These are phyloP conservation scores for Fusarium staphyleae DNA, from an alignment of 2,329 filamentous ascomycete species.

Conservation along the genomic window DNA sequence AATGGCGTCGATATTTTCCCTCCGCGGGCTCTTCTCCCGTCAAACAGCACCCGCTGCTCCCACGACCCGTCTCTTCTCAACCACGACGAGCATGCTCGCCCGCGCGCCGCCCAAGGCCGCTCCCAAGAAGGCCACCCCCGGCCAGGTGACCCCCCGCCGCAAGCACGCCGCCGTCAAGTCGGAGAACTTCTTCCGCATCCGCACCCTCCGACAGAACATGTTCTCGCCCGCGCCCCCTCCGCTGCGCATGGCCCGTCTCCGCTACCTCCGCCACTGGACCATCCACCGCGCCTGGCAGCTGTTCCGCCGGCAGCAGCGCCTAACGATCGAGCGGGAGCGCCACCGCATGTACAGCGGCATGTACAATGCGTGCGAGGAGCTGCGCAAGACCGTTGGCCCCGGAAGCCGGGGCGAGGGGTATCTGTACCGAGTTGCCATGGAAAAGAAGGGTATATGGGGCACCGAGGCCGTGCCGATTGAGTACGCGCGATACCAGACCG, in stretches of 20 bases:
- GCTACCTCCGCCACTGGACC: slow-evolving; percentile 94
- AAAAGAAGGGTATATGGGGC: slow-evolving; percentile 85
- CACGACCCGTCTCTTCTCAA: slow-evolving; percentile 43
- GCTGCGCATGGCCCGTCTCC: slow-evolving; percentile 86
- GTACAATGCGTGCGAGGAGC: slow-evolving; percentile 83
- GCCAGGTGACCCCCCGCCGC: slow-evolving; percentile 38
- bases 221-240: slow-evolving; percentile 66
- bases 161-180: slow-evolving; percentile 44
- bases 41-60: slow-evolving; percentile 15
- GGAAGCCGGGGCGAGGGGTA: slow-evolving; percentile 68
- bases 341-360: slow-evolving; percentile 84
- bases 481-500: slow-evolving; percentile 85
- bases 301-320: slow-evolving; percentile 73
- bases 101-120: slow-evolving; percentile 41
- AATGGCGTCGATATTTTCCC: slow-evolving; percentile 43
- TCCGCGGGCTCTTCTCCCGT: slow-evolving; percentile 44
- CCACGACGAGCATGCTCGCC: slow-evolving; percentile 44
- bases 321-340: slow-evolving; percentile 71
- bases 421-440: slow-evolving; percentile 86
- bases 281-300: slow-evolving; percentile 96
- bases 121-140: slow-evolving; percentile 31
- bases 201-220: slow-evolving; percentile 56
- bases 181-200: slow-evolving; percentile 53
- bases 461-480: slow-evolving; percentile 83
- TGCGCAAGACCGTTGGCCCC: slow-evolving; percentile 67